Evolutionary conservation across 371 early-diverging fungal genomes (phyloP).

Genomic region (Syncephalastrum monosporum): DNA sequence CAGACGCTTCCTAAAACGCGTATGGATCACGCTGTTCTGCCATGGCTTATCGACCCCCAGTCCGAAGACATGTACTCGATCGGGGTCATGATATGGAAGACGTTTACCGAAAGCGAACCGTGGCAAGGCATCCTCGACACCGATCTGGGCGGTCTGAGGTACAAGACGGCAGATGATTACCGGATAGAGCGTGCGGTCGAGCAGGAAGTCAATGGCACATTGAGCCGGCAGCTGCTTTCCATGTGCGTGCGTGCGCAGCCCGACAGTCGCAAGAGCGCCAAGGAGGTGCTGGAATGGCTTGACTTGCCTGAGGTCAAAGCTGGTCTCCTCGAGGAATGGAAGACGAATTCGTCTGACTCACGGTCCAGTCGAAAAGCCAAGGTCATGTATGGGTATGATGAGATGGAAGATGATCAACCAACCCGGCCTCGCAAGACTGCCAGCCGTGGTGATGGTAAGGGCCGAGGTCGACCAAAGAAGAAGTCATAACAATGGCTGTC

Average conservation of each 20-base stretch:
- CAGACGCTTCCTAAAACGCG: constrained; percentile 61
- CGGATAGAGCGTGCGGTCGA: constrained; percentile 58
- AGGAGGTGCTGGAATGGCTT: constrained; percentile 49
- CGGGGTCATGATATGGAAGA: constrained; percentile 67
- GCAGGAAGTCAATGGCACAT: constrained; percentile 48
- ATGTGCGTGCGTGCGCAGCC: constrained; percentile 51
- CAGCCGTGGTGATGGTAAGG: constrained; percentile 6
- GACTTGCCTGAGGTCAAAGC: constrained; percentile 25
- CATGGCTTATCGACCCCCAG: constrained; percentile 58
- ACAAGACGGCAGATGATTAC: constrained; percentile 55
- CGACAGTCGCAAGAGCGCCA: constrained; percentile 48
- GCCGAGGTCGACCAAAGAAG: constrained; percentile 16
- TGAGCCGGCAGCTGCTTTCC: constrained; percentile 50
- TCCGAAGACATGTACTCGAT: constrained; percentile 67
- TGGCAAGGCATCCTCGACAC: constrained; percentile 69
- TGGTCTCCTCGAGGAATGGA: constrained; percentile 47
- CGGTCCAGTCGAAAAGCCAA: constrained; percentile 39
- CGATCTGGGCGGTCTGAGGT: constrained; percentile 61
- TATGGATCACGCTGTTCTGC: constrained; percentile 48
- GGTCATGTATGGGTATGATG: constrained; percentile 19
- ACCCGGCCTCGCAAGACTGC: constrained; percentile 4
- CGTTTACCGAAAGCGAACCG: constrained; percentile 65
- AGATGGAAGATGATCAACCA: constrained; percentile 8
- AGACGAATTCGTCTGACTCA: constrained; percentile 47
- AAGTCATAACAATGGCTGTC: neutral